Evolutionary conservation across 495 filamentous ascomycete genomes (phyloP).

Genomic region (Aspergillus bridgeri): DNA sequence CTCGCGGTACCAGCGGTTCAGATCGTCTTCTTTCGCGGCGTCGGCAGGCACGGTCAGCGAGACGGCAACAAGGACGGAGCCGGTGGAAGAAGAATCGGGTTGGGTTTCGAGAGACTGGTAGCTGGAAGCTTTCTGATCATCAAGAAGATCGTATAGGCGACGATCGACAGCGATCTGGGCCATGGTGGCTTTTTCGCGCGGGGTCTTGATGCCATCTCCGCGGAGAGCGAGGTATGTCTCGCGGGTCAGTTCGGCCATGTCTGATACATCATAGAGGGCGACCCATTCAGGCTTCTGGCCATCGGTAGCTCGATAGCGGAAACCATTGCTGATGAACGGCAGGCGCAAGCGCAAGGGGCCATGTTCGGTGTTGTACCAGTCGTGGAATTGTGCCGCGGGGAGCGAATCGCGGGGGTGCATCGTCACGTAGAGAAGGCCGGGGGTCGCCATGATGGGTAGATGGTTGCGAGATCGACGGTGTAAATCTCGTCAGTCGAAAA

Average conservation of each 20-base stretch:
- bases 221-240: conserved; percentile 65
- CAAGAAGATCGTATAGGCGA: conserved; percentile 62
- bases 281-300: conserved; percentile 59
- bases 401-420: conserved; percentile 68
- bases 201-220: conserved; percentile 58
- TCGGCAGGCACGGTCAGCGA: conserved; percentile 52
- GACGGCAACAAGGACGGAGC: conserved; percentile 60
- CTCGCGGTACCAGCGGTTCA: conserved; percentile 65
- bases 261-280: conserved; percentile 75
- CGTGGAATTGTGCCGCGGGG: conserved; percentile 69
- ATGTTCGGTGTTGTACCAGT: conserved; percentile 91
- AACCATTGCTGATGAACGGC: conserved; percentile 69
- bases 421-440: conserved; percentile 73
- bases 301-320: conserved; percentile 71
- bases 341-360: conserved; percentile 72
- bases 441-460: conserved; percentile 33
- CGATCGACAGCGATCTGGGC: conserved; percentile 69
- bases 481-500: not conserved
- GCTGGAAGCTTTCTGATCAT: conserved; percentile 45
- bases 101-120: conserved; percentile 56
- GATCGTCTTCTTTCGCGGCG: conserved; percentile 51
- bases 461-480: not conserved
- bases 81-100: conserved; percentile 56
- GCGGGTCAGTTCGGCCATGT: conserved; percentile 64
- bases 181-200: conserved; percentile 73